Evolutionary conservation across 2,329 filamentous ascomycete species (phyloP), one percentile per base, ranked within the genome.

Genomic region (Penicillium rolfsii): DNA sequence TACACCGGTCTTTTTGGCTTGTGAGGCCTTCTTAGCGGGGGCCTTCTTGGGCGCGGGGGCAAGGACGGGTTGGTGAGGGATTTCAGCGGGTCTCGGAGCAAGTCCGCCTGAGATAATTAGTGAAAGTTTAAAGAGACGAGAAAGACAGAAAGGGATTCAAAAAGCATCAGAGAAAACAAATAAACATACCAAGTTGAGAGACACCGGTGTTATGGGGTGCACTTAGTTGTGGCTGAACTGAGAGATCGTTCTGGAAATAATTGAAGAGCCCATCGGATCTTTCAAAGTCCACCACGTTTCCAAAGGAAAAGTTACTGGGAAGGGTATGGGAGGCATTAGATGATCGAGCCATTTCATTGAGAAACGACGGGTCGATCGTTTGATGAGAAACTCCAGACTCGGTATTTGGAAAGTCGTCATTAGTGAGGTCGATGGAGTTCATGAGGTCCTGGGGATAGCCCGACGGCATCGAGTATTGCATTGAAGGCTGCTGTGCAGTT

Each of bases 281-380:
- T 28, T 74, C 66, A 59, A 71, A 74, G 3, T 70, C 70, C 11
- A 66, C 55, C 14, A 70, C 68, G 3, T 67, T 71, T 48, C 69
- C 59, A 43, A 73, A 75, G 8, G 74, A 58, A 45, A 72, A 72
- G 19, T 67, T 66, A 24, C 58, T 69, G 16, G 66, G 52, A 16
- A 54, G 43, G n/a, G 33, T 65, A 54, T 53, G 74, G 67, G 36
- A 70, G 28, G 24, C 14, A 28, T 46, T 56, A 8, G 53, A 46
- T 7, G 53, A 56, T 2, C 33, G 69, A 5, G 69, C 40, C 8
- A 72, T 60, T 8, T 19, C 52, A 28, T 72, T 73, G 5, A 79
- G 70, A 41, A 74, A 79, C 35, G 76, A 76, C 0, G 77, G 77
- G 52, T 79, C 74, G 50, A 79, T 79, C 4, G 76, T 78, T 35